These are phyloP conservation scores for Erysimum pusillum DNA, from an alignment of 441 rosid genomes.

Conservation along the genomic window DNA sequence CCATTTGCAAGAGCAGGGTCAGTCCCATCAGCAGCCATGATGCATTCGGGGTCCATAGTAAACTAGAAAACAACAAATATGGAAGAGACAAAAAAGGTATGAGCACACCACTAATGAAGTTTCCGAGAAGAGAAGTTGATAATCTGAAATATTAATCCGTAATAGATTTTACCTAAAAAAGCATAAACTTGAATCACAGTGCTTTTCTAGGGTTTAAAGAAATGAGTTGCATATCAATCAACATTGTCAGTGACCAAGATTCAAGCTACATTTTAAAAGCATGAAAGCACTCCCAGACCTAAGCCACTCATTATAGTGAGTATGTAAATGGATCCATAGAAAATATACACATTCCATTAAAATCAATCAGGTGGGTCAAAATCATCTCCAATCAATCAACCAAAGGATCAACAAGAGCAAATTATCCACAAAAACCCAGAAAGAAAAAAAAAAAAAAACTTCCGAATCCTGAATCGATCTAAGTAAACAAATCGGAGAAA, in stretches of 20 bases:
- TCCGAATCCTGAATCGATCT: conserved; percentile 29
- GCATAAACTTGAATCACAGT: conserved; percentile 6
- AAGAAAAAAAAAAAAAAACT: not conserved
- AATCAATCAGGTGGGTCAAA: no score
- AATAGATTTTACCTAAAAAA: not conserved
- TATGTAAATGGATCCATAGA: not conserved
- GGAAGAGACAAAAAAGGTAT: conserved; percentile 18
- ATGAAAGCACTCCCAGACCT: conserved; percentile 2
- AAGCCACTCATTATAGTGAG: not conserved
- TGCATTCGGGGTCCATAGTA: conserved; percentile 68
- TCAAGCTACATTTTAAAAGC: conserved; percentile 26
- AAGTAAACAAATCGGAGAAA: conserved; percentile 33
- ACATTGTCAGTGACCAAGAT: conserved; percentile 34
- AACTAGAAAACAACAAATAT: conserved; percentile 51
- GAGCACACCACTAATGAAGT: conserved; percentile 8
- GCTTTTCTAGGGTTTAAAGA: not conserved
- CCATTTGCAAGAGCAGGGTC: conserved; percentile 57
- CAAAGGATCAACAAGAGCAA: not conserved
- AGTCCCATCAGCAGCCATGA: conserved; percentile 53
- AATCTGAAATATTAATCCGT: not conserved
- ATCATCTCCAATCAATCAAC: no score
- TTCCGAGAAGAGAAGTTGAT: not conserved
- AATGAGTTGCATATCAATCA: conserved; percentile 26
- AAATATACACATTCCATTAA: no score
- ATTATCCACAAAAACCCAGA: not conserved